phyloP scores from a whole-genome alignment of 371 early-diverging fungal genomes.

The Actinomortierella ambigua region DNA sequence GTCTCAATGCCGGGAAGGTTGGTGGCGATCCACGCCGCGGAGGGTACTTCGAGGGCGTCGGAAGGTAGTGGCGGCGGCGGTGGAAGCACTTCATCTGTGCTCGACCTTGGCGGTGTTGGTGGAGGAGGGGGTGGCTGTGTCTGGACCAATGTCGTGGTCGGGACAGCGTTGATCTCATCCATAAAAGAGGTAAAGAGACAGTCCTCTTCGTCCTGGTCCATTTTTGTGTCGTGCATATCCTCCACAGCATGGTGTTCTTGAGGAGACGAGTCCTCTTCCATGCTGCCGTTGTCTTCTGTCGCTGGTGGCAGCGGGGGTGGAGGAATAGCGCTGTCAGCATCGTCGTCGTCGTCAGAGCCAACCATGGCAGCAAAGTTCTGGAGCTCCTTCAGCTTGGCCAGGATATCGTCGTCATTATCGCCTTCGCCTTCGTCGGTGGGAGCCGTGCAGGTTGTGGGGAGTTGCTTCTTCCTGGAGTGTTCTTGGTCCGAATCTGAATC shows the following conservation, averaged over 20 bases:
- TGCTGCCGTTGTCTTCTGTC: background rate
- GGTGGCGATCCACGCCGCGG: background rate
- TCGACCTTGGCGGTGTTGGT: constrained; percentile 14
- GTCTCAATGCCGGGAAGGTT: background rate
- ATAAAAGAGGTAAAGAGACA: constrained; percentile 19
- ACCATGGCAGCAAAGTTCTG: constrained; percentile 27
- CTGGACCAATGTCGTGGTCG: constrained; percentile 11
- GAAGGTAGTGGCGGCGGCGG: background rate
- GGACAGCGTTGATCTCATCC: constrained; percentile 32
- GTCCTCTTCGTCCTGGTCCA: constrained; percentile 7
- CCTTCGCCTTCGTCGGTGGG: constrained; percentile 4
- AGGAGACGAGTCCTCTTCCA: no score
- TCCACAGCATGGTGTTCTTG: no score
- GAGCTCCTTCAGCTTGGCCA: constrained; percentile 28
- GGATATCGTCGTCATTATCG: constrained; percentile 19
- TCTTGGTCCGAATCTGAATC: no score
- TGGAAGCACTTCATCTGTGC: no score
- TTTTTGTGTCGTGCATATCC: no score
- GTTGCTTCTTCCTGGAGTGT: no score
- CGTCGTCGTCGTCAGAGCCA: constrained; percentile 2
- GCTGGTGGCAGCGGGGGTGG: background rate
- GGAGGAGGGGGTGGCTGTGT: background rate
- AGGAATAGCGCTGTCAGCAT: no score
- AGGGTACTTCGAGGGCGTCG: background rate
- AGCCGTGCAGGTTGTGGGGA: no score